Percentiles rank a stretch among this genome's conserved stretches.
Conservation (phyloP, 108 stramenopile species). For the Mediolabrus comicus region DNA sequence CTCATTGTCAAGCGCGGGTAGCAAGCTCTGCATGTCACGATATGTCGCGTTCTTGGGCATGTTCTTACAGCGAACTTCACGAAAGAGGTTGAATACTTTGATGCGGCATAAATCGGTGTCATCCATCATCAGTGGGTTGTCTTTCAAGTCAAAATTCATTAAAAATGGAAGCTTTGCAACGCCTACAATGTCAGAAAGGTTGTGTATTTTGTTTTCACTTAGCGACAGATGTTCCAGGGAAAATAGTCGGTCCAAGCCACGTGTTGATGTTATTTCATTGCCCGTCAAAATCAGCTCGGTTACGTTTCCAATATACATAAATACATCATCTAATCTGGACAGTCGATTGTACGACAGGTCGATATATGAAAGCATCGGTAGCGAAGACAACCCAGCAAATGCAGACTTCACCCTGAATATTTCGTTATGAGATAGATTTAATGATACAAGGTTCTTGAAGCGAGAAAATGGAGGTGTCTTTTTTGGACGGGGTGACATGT, state of each 20-base stretch:
- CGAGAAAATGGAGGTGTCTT: constrained; percentile 37
- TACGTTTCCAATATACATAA: constrained; percentile 66
- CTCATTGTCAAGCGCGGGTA: constrained; percentile 59
- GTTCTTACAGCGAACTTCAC: constrained; percentile 41
- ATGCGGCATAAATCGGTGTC: constrained; percentile 47
- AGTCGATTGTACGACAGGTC: constrained; percentile 75
- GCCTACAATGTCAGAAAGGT: constrained; percentile 53
- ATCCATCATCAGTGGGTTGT: constrained; percentile 57
- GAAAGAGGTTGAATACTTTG: constrained; percentile 59
- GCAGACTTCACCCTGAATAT: constrained; percentile 52
- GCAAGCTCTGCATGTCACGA: constrained; percentile 48
- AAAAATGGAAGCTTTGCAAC: constrained; percentile 73
- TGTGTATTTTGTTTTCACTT: constrained; percentile 65
- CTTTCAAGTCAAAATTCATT: constrained; percentile 46
- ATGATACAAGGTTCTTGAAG: constrained; percentile 51
- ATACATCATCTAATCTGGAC: constrained; percentile 26
- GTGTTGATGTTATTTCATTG: constrained; percentile 52
- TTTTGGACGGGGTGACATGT: not conserved
- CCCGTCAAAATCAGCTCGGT: constrained; percentile 60
- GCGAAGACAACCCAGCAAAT: constrained; percentile 52
- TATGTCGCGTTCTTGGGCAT: constrained; percentile 52
- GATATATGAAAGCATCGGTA: constrained; percentile 50
- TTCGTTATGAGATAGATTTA: constrained; percentile 74
- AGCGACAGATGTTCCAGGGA: constrained; percentile 58
- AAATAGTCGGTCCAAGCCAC: constrained; percentile 70